Conservation (phyloP, 1,284 basidiomycete species). For the Phlebopus sp. region DNA sequence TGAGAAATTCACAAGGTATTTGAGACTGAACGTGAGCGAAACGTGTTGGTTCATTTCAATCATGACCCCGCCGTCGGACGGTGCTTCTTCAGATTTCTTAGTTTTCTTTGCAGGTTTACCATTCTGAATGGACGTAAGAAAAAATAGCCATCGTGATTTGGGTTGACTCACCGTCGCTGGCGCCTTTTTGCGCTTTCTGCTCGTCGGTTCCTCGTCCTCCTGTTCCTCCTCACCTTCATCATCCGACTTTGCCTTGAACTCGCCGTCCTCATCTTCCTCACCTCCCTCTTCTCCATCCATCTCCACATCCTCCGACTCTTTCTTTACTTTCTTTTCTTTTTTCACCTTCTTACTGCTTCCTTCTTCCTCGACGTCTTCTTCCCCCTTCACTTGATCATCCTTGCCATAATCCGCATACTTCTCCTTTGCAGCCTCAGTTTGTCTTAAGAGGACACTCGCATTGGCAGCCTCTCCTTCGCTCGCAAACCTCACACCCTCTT, state of each 20-base stretch:
- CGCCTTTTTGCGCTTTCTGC: slow-evolving; percentile 65
- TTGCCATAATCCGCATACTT: slow-evolving; percentile 46
- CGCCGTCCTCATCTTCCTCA: slow-evolving; percentile 41
- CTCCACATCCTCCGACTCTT: slow-evolving; percentile 43
- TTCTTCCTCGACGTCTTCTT: slow-evolving; percentile 40
- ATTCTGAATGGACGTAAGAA: slow-evolving; percentile 36
- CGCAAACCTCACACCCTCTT: slow-evolving; percentile 95
- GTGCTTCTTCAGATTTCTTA: slow-evolving; percentile 51
- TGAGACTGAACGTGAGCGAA: slow-evolving; percentile 92
- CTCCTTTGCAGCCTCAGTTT: slow-evolving; percentile 46
- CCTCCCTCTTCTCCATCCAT: slow-evolving; percentile 40
- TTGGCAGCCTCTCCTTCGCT: slow-evolving; percentile 95
- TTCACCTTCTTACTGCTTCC: slow-evolving; percentile 35
- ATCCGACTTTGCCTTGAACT: slow-evolving; percentile 44
- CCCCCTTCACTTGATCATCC: slow-evolving; percentile 48
- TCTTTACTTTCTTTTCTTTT: slow-evolving; percentile 46
- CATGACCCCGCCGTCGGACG: slow-evolving; percentile 54
- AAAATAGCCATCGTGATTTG: background rate
- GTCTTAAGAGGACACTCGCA: slow-evolving; percentile 86
- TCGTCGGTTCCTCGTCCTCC: slow-evolving; percentile 41
- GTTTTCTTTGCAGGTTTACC: slow-evolving; percentile 49
- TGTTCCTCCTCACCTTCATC: slow-evolving; percentile 54
- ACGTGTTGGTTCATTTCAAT: slow-evolving; percentile 88
- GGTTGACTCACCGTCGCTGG: slow-evolving; percentile 46
- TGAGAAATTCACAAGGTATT: slow-evolving; percentile 97